phyloP scores from a whole-genome alignment of 768 basidiomycete species.

The Crepidotus variabilis region DNA sequence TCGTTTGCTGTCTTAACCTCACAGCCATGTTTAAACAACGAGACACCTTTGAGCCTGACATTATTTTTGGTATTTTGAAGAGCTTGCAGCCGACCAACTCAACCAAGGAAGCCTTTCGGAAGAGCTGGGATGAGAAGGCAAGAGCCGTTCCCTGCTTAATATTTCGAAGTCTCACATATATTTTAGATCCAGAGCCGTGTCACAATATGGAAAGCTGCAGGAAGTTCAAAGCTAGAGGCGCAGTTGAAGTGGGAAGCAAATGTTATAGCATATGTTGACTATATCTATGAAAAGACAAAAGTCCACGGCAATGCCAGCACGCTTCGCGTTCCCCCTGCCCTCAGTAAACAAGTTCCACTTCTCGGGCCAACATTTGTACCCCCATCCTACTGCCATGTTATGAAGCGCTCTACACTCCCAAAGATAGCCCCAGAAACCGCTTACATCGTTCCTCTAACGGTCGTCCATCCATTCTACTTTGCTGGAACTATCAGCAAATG shows the following conservation, averaged over 20 bases:
- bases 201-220: not conserved
- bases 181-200: conserved; percentile 4
- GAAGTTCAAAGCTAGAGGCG: not conserved
- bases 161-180: not conserved
- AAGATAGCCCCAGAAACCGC: not conserved
- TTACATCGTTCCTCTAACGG: not conserved
- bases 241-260: conserved; percentile 9
- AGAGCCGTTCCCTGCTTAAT: not conserved
- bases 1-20: too few relatives aligned
- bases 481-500: not conserved
- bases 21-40: not conserved
- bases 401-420: not conserved
- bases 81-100: not conserved
- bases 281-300: not conserved
- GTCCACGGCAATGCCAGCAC: conserved; percentile 6
- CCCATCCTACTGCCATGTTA: not conserved
- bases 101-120: not conserved
- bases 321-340: not conserved
- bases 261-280: conserved; percentile 8
- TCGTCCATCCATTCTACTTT: not conserved
- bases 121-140: not conserved
- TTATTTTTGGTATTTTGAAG: not conserved
- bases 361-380: not conserved
- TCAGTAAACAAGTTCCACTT: conserved; percentile 1
- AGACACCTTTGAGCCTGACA: conserved; percentile 3